Base-by-base conservation (phyloP, 176 grass and related monocot species). In the Ananas comosus region DNA sequence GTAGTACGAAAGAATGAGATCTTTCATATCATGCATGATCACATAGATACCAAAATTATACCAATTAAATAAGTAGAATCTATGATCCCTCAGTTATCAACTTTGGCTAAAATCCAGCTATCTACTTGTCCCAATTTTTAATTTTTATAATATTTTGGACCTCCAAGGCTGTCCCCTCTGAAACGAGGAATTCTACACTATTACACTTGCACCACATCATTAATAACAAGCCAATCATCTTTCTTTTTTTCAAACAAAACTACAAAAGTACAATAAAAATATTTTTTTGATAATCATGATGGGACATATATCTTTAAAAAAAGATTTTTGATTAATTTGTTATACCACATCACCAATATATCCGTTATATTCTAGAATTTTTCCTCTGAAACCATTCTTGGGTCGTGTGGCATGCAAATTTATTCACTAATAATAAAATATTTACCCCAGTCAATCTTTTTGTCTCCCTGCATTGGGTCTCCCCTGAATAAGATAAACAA, bases 371-470 rank as follows among this genome's bases (percentile, higher is more conserved):
- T n/a, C n/a, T n/a, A n/a, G n/a, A n/a, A n/a, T n/a, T n/a, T n/a
- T n/a, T n/a, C 71, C 80, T 50, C 70, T 67, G 70, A 68, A 65
- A 73, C 74, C 75, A 50, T 81, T 71, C 57, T 28, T 54, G 47
- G 14, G 54, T 50, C 48, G 57, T 69, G 65, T 53, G 78, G 53
- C 67, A 57, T 72, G 65, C 63, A 25, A 78, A 66, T 1, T 9
- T 22, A 65, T 10, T 22, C 54, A 25, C 28, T 80, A 80, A 74
- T 23, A 23, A 23, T 23, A 23, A 23, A 70, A 66, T 53, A 77
- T 66, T 58, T 48, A 27, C 50, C 29, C 12, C 18, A 80, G 72
- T 83, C 83, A 80, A 75, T 75, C 74, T 78, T 1, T 81, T 75
- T 75, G 67, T 71, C 71, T 78, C 57, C 13, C 21, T 25, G 50